Base-by-base conservation (phyloP, 2,329 filamentous ascomycete genomes). In the Balansia obtecta region DNA sequence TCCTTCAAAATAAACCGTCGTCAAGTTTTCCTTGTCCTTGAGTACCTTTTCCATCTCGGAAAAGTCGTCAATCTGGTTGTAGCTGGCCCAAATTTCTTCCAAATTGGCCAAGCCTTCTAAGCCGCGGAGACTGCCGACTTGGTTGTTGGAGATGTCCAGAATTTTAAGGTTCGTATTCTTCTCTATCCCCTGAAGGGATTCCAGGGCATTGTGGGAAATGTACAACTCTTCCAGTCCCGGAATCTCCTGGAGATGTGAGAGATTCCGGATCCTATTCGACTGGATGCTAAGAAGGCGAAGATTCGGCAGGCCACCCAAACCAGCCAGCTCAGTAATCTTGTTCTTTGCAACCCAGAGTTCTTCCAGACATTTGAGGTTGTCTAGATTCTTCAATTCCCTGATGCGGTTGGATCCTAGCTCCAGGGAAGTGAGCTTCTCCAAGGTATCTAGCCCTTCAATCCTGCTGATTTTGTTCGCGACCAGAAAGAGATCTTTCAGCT, bases 341-440 rank as follows among this genome's bases (percentile, higher is more conserved):
- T 96, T 96, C 76, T 95, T 97, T 52, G 88, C 93, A 16, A 97
- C 71, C 90, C 90, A 97, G 15, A 96, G 74, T 65, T 95, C 82
- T 64, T 94, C 84, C n/a, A 98, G 70, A 8, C 77, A 76, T n/a
- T 74, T 77, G 44, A 97, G 71, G 2, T 78, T 77, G 40, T 93
- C 86, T 33, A 98, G 74, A 53, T 93, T 93, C 61, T 89, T 77
- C 51, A 98, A 89, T 65, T 91, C 85, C 53, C 88, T 78, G 63
- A 98, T 93, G 45, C 88, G 78, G 68, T 98, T 98, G 16, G 89
- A 94, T 2, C 87, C 93, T 40, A 98, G 72, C 69, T 98, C 93
- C 51, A 98, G 71, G 68, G 90, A 93, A 53, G 80, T 83, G 58
- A 98, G 69, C 54, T 85, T 80, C 13, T 74, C 77, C 47, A 97